Evolutionary conservation across 2,329 filamentous ascomycete species (phyloP).

Genomic region (Bertia moriformis): DNA sequence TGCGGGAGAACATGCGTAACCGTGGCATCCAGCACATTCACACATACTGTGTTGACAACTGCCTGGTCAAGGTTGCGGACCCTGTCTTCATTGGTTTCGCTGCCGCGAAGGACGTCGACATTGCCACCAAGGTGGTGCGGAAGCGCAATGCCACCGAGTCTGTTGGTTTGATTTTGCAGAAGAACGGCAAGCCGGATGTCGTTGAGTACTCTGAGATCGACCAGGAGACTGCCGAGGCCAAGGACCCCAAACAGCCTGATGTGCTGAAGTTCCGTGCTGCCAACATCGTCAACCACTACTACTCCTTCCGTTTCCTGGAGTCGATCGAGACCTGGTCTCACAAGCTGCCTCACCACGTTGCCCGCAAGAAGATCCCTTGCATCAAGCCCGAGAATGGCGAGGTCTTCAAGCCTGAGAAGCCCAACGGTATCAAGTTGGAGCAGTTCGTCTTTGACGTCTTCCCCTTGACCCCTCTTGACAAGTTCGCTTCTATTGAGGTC

Average conservation of each 20-base stretch:
- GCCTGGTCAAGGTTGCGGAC: constrained; percentile 95
- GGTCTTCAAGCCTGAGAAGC: constrained; percentile 77
- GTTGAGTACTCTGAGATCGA: constrained; percentile 99
- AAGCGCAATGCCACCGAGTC: constrained; percentile 95
- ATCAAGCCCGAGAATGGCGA: constrained; percentile 65
- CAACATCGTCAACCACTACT: constrained; percentile 99
- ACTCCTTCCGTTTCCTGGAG: constrained; percentile 85
- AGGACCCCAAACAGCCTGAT: constrained; percentile 64
- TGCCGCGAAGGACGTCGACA: constrained; percentile 75
- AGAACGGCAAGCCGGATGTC: constrained; percentile 91
- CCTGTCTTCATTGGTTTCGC: constrained; percentile 91
- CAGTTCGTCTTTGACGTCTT: constrained; percentile 99
- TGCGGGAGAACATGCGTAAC: constrained; percentile 74
- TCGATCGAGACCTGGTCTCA: constrained; percentile 75
- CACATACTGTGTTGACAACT: constrained; percentile 97
- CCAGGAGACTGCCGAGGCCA: constrained; percentile 71
- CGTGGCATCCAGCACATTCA: constrained; percentile 90
- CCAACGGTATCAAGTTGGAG: constrained; percentile 97
- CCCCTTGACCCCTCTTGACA: constrained; percentile 68
- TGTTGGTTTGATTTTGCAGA: constrained; percentile 82
- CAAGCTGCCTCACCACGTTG: constrained; percentile 85
- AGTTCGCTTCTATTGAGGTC: constrained; percentile 93
- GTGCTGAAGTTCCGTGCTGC: constrained; percentile 91
- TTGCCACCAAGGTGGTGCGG: constrained; percentile 97
- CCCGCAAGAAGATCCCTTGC: constrained; percentile 93